These are phyloP conservation scores for Serpula lacrymans DNA, from an alignment of 768 basidiomycete species.

Conservation along the genomic window DNA sequence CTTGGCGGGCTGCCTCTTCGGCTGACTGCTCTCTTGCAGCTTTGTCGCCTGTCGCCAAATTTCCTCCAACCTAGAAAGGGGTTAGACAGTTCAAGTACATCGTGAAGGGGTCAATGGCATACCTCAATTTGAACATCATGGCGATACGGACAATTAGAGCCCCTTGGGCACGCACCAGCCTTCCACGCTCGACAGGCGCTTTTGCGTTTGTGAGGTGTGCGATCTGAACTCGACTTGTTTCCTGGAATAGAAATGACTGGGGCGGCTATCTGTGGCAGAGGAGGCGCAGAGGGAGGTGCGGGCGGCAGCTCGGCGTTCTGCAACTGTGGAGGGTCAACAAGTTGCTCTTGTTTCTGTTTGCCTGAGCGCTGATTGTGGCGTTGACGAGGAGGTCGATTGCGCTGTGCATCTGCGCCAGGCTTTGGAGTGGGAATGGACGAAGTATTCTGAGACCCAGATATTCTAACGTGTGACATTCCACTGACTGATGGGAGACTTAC, in stretches of 20 bases:
- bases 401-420: too few species aligned
- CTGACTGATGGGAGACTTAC: too few species aligned
- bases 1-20: neutral
- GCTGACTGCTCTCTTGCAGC: neutral
- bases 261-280: slow-evolving; percentile 5
- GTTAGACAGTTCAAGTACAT: neutral
- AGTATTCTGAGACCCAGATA: too few species aligned
- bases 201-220: too few species aligned
- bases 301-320: neutral
- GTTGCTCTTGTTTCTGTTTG: neutral
- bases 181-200: slow-evolving; percentile 31
- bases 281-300: slow-evolving; percentile 6
- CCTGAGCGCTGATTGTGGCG: neutral
- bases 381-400: too few species aligned
- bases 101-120: neutral
- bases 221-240: too few species aligned
- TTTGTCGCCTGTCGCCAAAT: too few species aligned
- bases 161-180: slow-evolving; percentile 34
- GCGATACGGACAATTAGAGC: slow-evolving; percentile 30
- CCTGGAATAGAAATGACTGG: too few species aligned
- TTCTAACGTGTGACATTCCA: slow-evolving; percentile 3
- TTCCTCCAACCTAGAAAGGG: too few species aligned
- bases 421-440: too few species aligned
- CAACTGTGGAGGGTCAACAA: neutral
- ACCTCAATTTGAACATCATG: slow-evolving; percentile 30